phyloP scores from a whole-genome alignment of 2,329 filamentous ascomycete species.

The Xylariaceae sp. region DNA sequence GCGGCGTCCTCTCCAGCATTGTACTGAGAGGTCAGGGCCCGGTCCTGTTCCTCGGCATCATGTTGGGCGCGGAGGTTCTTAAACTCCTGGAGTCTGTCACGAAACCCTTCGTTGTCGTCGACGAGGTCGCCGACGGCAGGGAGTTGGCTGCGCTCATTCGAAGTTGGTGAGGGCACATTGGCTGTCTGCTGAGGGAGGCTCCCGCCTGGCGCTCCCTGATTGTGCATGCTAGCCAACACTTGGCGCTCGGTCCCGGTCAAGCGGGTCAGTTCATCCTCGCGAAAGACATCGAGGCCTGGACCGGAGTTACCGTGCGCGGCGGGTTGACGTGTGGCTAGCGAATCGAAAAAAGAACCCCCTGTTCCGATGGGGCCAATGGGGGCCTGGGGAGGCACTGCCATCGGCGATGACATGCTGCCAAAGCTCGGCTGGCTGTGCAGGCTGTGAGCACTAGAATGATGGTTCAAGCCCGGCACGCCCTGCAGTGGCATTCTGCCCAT shows the following conservation, averaged over 20 bases:
- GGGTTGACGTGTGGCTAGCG: constrained; percentile 38
- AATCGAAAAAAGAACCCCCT: constrained; percentile 67
- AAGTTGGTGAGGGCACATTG: constrained; percentile 34
- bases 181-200: constrained; percentile 36
- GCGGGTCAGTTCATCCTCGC: constrained; percentile 70
- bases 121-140: constrained; percentile 46
- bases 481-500: constrained; percentile 68
- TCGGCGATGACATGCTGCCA: constrained; percentile 86
- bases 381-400: constrained; percentile 52
- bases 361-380: constrained; percentile 53
- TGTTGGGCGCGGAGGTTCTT: constrained; percentile 70
- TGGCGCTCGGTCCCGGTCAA: constrained; percentile 52
- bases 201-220: constrained; percentile 27
- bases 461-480: constrained; percentile 60
- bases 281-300: constrained; percentile 47
- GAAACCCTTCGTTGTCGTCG: constrained; percentile 54
- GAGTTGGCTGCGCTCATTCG: constrained; percentile 40
- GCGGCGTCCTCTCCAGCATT: constrained; percentile 11
- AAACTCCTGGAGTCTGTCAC: constrained; percentile 77
- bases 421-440: constrained; percentile 96
- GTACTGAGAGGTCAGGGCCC: constrained; percentile 1
- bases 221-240: constrained; percentile 41
- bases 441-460: constrained; percentile 92
- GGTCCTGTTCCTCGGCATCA: constrained; percentile 47
- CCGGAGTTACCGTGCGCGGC: constrained; percentile 39